Evolutionary conservation across 345 rosid genomes (phyloP), one percentile per base, ranked within the genome.

Genomic region (Jatropha curcas): DNA sequence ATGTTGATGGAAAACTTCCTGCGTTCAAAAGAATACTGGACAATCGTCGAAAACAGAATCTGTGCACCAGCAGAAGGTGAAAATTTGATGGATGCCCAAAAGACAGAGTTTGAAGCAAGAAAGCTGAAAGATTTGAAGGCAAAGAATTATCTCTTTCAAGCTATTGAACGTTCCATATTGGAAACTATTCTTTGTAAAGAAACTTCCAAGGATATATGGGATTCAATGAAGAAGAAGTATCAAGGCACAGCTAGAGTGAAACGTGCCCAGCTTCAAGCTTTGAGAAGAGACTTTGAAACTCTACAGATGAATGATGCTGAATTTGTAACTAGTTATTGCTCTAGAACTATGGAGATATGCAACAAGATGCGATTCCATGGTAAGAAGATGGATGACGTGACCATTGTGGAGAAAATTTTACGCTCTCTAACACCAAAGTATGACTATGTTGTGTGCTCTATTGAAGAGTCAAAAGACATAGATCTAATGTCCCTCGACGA

Each of bases 401-500:
- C 41, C 35, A 46, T 50, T 22, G 57, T 67, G 5, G 70, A 67
- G 16, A 45, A 67, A 7, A 67, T 67, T 0, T 43, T 41, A 6
- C 17, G 33, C 4, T 45, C 34, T 25, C 46, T 37, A 37, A 37
- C 41, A n/a, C 2, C 45, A 60, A 20, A 20, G 34, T 64, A 37
- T 37, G 41, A 37, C 3, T 37, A 37, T 37, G 41, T 37, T 37
- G 48, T 16, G 12, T n/a, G n/a, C n/a, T n/a, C n/a, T n/a, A n/a
- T n/a, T n/a, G n/a, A n/a, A n/a, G n/a, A n/a, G n/a, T n/a, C 28
- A 16, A 41, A 64, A 64, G 68, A 64, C 28, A 46, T 20, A 2
- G 70, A 67, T 17, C 8, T n/a, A 43, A 8, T 67, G 35, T 67
- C 70, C 22, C n/a, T 67, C 5, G 57, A 67, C 25, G 70, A 67